Evolutionary conservation across 2,329 filamentous ascomycete genomes (phyloP).

Genomic region (Aureobasidium melanogenum): DNA sequence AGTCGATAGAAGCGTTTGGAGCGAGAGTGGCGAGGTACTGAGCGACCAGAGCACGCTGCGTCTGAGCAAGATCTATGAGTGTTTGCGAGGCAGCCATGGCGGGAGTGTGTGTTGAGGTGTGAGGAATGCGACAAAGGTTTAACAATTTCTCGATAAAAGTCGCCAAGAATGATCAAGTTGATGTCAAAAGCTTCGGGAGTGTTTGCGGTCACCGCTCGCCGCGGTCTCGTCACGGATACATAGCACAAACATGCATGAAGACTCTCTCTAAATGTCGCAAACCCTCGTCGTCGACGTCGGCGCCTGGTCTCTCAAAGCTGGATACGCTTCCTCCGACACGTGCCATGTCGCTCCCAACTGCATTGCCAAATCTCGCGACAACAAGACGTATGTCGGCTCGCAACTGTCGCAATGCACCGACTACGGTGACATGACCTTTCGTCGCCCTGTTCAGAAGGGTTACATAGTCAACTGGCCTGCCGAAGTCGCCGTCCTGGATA

Average conservation of each 20-base stretch:
- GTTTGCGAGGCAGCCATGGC: constrained; percentile 21
- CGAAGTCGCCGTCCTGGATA: constrained; percentile 91
- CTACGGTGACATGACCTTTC: constrained; percentile 80
- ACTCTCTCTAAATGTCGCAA: constrained; percentile 4
- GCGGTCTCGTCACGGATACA: not conserved
- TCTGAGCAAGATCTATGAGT: constrained; percentile 22
- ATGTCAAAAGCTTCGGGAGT: not conserved
- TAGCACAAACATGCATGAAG: not conserved
- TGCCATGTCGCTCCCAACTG: constrained; percentile 79
- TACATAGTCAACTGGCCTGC: constrained; percentile 96
- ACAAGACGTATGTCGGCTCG: constrained; percentile 68
- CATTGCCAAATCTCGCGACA: constrained; percentile 68
- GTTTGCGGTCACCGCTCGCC: not conserved
- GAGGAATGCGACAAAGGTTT: not conserved
- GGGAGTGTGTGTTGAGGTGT: not conserved
- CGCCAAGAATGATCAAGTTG: not conserved
- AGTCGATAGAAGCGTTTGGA: constrained; percentile 15
- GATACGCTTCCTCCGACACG: constrained; percentile 44
- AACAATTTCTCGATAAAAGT: not conserved
- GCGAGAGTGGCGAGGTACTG: constrained; percentile 24
- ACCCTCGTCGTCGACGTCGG: constrained; percentile 75
- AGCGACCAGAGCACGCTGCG: constrained; percentile 24
- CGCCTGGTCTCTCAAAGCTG: constrained; percentile 83
- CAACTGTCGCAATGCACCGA: constrained; percentile 74
- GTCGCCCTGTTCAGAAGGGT: constrained; percentile 85